Base-by-base conservation (phyloP, 305 asterid genomes). In the Lippia alba region DNA sequence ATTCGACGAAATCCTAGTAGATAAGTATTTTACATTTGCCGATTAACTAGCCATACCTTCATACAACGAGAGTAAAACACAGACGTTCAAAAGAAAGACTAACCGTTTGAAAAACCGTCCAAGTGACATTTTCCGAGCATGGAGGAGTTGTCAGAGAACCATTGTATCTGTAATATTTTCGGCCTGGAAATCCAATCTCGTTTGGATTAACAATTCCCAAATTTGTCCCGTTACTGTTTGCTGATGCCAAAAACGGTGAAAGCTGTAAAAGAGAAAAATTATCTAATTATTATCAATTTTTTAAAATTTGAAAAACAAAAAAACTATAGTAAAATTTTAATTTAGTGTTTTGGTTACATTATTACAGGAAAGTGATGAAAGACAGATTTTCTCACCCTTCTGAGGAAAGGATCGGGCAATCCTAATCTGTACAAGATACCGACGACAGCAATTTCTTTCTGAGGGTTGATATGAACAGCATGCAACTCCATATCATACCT, bases 121-220 rank as follows among this genome's bases (percentile, higher is more conserved):
- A 89, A 62, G 77, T 18, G 24, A 89, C 83, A 61, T 88, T 88
- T 70, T 86, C 83, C 3, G 89, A 71, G 75, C 92, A 86, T 11
- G 96, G 96, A 14, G 96, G 96, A 77, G 74, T 65, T 32, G 96
- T 85, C 18, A 86, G 88, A 20, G 96, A 89, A 48, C 96, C 96
- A 18, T 80, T 77, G 60, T 85, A 89, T 82, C 87, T 74, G 69
- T 75, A 81, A 62, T 83, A 89, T 18, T 76, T 74, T 56, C 57
- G 81, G 53, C 69, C 66, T 40, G 56, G 63, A 66, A 80, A 75
- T 49, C n/a, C n/a, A n/a, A 85, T 67, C 4, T 61, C 34, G 11
- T 53, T n/a, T 2, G 96, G 88, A 65, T 73, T 49, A 48, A 86
- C 7, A 6, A 24, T 4, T 20, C 88, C 89, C 54, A 82, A 16